These are phyloP conservation scores for Zygosaccharomyces gambellarensis DNA, from an alignment of 805 yeast species.

Conservation along the genomic window DNA sequence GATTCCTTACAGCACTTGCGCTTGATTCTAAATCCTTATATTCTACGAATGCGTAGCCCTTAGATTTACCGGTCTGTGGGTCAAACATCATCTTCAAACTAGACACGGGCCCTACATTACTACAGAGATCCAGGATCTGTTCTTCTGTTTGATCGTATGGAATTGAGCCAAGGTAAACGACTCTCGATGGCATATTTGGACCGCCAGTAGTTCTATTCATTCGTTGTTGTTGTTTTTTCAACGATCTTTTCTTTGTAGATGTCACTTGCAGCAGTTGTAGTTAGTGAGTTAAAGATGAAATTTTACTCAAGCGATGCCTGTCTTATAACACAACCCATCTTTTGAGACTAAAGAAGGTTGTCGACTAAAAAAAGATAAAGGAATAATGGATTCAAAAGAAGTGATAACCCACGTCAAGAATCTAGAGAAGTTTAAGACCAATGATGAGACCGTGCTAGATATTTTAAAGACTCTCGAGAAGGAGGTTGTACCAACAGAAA, in stretches of 20 bases:
- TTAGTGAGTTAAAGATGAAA: neutral
- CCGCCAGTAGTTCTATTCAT: slow-evolving; percentile 16
- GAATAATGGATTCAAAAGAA: slow-evolving; percentile 63
- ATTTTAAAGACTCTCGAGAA: slow-evolving; percentile 60
- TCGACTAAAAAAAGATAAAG: neutral
- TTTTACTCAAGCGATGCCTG: slow-evolving; percentile 4
- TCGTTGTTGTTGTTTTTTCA: neutral
- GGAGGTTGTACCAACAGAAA: slow-evolving; percentile 77
- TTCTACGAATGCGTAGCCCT: slow-evolving; percentile 85
- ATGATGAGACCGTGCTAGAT: slow-evolving; percentile 60
- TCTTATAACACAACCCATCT: slow-evolving; percentile 1
- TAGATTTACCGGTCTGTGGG: slow-evolving; percentile 82
- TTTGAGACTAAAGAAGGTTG: neutral
- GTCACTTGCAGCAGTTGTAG: neutral
- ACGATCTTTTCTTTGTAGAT: neutral
- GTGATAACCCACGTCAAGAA: slow-evolving; percentile 63
- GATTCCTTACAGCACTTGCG: slow-evolving; percentile 81
- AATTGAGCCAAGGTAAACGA: slow-evolving; percentile 76
- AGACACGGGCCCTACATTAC: slow-evolving; percentile 83
- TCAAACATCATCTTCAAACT: slow-evolving; percentile 76
- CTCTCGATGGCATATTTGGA: slow-evolving; percentile 34
- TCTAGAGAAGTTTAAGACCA: slow-evolving; percentile 62
- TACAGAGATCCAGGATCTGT: slow-evolving; percentile 80
- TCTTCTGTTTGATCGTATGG: slow-evolving; percentile 94
- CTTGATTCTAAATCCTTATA: slow-evolving; percentile 83